Evolutionary conservation across 2,329 filamentous ascomycete species (phyloP).

Genomic region (Colletotrichum tamarilloi): DNA sequence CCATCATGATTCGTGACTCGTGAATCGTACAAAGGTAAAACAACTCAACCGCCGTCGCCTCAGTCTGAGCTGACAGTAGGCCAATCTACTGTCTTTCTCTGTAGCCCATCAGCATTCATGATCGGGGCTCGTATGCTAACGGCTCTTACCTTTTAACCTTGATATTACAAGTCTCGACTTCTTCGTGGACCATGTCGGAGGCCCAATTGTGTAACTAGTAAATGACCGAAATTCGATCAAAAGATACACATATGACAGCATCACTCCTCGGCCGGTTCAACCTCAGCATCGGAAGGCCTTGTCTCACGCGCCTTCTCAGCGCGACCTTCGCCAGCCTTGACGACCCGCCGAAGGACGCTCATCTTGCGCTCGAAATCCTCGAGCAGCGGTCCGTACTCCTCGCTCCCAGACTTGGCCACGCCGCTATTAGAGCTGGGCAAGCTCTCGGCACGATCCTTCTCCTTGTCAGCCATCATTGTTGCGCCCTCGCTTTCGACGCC

Average conservation of each 20-base stretch:
- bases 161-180: neutral
- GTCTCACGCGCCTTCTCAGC: constrained; percentile 25
- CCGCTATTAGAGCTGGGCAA: constrained; percentile 44
- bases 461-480: constrained; percentile 32
- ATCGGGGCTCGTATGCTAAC: fast-evolving
- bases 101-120: neutral
- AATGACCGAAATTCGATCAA: neutral
- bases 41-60: neutral
- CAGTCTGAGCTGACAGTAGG: neutral
- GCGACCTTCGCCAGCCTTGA: constrained; percentile 57
- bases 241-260: neutral
- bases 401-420: constrained; percentile 44
- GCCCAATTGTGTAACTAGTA: neutral
- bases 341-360: constrained; percentile 63
- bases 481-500: constrained; percentile 56
- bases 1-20: neutral
- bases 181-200: neutral
- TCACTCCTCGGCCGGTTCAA: constrained; percentile 38
- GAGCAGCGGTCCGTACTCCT: constrained; percentile 63
- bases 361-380: constrained; percentile 70
- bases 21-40: neutral
- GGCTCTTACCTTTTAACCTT: neutral
- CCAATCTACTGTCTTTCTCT: neutral
- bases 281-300: neutral
- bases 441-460: constrained; percentile 21